These are phyloP conservation scores for Lactarius tabidus DNA, from an alignment of 768 basidiomycete species.

Conservation along the genomic window DNA sequence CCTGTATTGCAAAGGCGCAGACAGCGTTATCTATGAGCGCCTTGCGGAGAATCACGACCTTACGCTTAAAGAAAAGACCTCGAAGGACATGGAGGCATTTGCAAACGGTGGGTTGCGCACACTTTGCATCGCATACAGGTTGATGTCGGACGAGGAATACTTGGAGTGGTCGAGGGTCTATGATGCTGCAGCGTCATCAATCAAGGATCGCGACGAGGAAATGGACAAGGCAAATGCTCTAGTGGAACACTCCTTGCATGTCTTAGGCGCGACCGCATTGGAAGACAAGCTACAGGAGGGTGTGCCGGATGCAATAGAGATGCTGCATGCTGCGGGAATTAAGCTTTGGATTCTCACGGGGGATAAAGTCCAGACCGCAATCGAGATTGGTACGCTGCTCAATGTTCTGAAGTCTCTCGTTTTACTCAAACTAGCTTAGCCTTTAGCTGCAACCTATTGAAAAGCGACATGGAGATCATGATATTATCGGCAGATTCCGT, in stretches of 20 bases:
- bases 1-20: slow-evolving; percentile 95
- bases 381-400: slow-evolving; percentile 70
- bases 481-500: slow-evolving; percentile 83
- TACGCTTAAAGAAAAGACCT: slow-evolving; percentile 69
- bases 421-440: slow-evolving; percentile 34
- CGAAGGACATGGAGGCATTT: slow-evolving; percentile 86
- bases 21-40: slow-evolving; percentile 89
- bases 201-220: slow-evolving; percentile 83
- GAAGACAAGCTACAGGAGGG: slow-evolving; percentile 98
- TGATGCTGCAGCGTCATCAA: slow-evolving; percentile 74
- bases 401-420: not conserved
- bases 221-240: slow-evolving; percentile 82
- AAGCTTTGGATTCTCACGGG: slow-evolving; percentile 98
- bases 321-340: slow-evolving; percentile 87
- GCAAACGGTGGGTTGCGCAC: slow-evolving; percentile 92
- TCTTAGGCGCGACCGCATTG: slow-evolving; percentile 91
- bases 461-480: slow-evolving; percentile 95
- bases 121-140: slow-evolving; percentile 80
- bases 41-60: slow-evolving; percentile 74
- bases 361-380: slow-evolving; percentile 97
- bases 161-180: slow-evolving; percentile 72
- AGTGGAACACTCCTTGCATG: slow-evolving; percentile 77
- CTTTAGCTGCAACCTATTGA: slow-evolving; percentile 92
- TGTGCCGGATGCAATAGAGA: slow-evolving; percentile 94
- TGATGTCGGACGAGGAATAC: slow-evolving; percentile 81